Base-by-base conservation (phyloP, 352 stramenopile genomes). In the Phytophthora sansomeana region DNA sequence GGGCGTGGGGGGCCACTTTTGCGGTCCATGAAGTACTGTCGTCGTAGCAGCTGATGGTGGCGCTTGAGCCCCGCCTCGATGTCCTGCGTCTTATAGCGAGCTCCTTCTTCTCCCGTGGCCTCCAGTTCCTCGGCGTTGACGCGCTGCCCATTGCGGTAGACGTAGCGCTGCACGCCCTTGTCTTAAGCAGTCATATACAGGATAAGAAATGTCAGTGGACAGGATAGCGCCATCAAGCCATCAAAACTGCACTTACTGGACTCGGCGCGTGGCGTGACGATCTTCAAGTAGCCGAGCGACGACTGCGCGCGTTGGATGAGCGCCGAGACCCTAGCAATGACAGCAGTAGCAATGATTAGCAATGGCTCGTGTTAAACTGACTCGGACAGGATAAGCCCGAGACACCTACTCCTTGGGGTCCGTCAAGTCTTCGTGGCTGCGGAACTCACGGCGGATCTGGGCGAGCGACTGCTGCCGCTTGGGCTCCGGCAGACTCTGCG, bases 11-110 rank as follows among this genome's bases (percentile, higher is more conserved):
- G 56, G 17, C 65, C 70, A 56, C 70, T 81, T 55, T 85, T 84
- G 61, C 88, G 86, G 63, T 95, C 85, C 84, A 96, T 88, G 72
- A 96, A 96, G 73, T 96, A 70, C 73, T 96, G 88, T 38, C 88
- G 85, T 44, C 86, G 81, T 62, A 95, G 43, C 38, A 96, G 75
- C 58, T 93, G 78, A 48, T 88, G 77, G 72, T 96, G 88, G 58
- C 83, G 85, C 48, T 77, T 78, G 54, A 93, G 81, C 28, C 88
- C 83, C 8, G 49, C 78, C 29, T 93, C 80, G 32, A 91, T 85
- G 65, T 96, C 88, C 46, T 77, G 73, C 39, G 73, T 81, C 69
- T 92, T 90, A 74, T 89, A 90, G 48, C 72, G 84, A 19, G 85
- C 85, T 57, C 75, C 80, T 36, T 92, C 82, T 3, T 83, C 78